Base-by-base conservation (phyloP, 148 eudicot species). In the Fallopia convolvulus region DNA sequence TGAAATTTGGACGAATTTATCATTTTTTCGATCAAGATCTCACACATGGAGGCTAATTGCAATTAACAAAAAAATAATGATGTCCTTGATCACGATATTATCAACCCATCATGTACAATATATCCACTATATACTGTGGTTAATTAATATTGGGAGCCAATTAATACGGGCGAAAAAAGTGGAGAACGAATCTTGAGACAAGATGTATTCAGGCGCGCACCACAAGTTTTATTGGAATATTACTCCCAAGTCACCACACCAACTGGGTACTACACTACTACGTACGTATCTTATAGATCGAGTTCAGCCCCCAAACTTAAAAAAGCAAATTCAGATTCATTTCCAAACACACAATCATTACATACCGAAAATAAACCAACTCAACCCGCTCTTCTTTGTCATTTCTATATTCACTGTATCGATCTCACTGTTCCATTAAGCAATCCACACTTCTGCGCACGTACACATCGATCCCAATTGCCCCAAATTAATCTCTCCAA, bases 341-440 rank as follows among this genome's bases (percentile, higher is more conserved):
- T 36, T 68, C 72, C 72, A 32, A 68, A 36, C 39, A 68, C 72
- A 68, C 72, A 36, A 68, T 68, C 72, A 68, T 68, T 39, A 68
- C 23, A 36, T 15, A 36, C 72, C 72, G 14, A 68, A 58, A 30
- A 30, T 68, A 68, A 33, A 56, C 30, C 26, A 7, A 21, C 17
- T 3, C 20, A n/a, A 52, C 20, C 47, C 47, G 1, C 47, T 9
- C 47, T 21, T 17, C 20, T 21, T 15, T 52, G 21, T 17, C n/a
- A 52, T 17, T 17, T 9, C 65, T 14, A 20, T 8, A 36, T 14
- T 6, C 9, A 39, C 4, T 33, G 20, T 65, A 10, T 20, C 40
- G 0, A 13, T 65, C 32, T 18, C 30, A 65, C 40, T 30, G 42
- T 33, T 65, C 41, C 71, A 68, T 68, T 15, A 68, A 68, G 70